phyloP scores from a whole-genome alignment of 73 alveolate species.

The Paramecium octaurelia region DNA sequence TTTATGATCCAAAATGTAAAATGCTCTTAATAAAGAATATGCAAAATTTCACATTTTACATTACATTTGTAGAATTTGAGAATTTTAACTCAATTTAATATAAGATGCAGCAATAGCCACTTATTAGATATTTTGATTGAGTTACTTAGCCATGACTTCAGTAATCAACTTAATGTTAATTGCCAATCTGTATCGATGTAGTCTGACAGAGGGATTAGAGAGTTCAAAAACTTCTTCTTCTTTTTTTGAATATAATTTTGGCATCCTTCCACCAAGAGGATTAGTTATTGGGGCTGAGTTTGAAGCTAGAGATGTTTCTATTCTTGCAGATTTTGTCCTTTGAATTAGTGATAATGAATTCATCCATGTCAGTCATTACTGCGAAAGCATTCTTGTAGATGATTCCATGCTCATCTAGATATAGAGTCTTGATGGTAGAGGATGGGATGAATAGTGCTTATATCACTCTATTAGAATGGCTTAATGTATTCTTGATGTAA shows the following conservation, averaged over 20 bases:
- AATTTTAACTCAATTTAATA: not conserved
- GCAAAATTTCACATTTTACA: constrained; percentile 7
- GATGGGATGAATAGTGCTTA: not conserved
- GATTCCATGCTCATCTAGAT: not conserved
- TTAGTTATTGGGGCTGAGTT: not conserved
- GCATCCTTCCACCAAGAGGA: constrained; percentile 43
- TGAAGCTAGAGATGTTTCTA: not conserved
- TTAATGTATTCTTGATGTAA: not conserved
- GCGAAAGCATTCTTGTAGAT: not conserved
- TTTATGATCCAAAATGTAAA: no score
- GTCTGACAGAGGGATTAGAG: not conserved
- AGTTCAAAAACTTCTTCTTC: not conserved
- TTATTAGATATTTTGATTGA: not conserved
- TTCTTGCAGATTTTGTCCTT: constrained; percentile 2
- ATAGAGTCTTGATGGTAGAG: not conserved
- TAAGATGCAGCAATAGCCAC: not conserved
- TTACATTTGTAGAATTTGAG: not conserved
- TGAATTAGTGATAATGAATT: not conserved
- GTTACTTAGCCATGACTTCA: not conserved
- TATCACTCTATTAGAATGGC: not conserved
- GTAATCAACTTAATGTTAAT: not conserved
- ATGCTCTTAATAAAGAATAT: constrained; percentile 7
- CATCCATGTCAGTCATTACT: not conserved
- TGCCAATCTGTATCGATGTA: not conserved
- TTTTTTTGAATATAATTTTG: not conserved